These are phyloP conservation scores for Lentinus brumalis DNA, from an alignment of 768 basidiomycete genomes.

Conservation along the genomic window DNA sequence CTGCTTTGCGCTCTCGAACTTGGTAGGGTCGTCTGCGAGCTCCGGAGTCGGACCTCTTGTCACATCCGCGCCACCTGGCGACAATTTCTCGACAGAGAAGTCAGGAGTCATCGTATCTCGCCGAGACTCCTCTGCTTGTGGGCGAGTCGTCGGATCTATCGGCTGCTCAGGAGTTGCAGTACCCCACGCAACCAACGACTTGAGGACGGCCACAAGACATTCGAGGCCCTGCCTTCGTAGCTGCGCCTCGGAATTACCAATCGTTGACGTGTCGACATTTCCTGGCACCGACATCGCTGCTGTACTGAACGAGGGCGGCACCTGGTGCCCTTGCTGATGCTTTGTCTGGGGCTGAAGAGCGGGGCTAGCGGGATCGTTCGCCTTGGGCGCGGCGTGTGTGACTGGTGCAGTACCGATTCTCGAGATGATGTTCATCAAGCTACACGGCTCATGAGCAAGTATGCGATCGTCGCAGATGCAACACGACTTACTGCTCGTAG, in stretches of 20 bases:
- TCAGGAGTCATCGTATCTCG: conserved; percentile 59
- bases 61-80: conserved; percentile 49
- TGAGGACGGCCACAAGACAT: conserved; percentile 84
- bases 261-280: conserved; percentile 63
- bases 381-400: conserved; percentile 49
- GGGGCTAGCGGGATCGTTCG: conserved; percentile 62
- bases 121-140: conserved; percentile 56
- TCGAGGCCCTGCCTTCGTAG: conserved; percentile 92
- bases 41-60: conserved; percentile 77
- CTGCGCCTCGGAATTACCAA: conserved; percentile 80
- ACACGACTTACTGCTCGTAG: conserved; percentile 81
- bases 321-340: conserved; percentile 39
- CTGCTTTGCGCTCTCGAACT: conserved; percentile 94
- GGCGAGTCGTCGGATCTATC: conserved; percentile 46
- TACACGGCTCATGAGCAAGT: conserved; percentile 28
- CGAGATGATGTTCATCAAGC: conserved; percentile 93
- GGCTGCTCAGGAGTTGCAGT: conserved; percentile 51
- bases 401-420: conserved; percentile 75
- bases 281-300: conserved; percentile 66
- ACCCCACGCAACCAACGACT: conserved; percentile 92
- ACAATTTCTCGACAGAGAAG: conserved; percentile 54
- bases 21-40: conserved; percentile 82
- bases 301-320: conserved; percentile 68
- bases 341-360: conserved; percentile 55
- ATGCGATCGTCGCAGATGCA: conserved; percentile 6